These are phyloP conservation scores for Flaveria floridana DNA, from an alignment of 140 eudicot genomes.

Conservation along the genomic window DNA sequence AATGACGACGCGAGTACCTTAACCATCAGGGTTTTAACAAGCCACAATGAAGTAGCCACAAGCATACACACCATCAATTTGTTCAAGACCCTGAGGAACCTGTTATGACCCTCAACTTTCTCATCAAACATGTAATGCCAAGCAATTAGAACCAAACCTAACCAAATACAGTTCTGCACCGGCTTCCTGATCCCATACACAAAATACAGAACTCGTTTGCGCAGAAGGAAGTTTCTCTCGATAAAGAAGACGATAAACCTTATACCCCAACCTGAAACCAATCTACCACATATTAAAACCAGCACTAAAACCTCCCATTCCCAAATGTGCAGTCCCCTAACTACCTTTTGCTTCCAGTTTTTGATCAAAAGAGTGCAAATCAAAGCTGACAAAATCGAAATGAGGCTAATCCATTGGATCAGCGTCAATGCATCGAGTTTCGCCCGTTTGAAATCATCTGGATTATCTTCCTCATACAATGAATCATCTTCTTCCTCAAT, in stretches of 20 bases:
- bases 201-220: constrained; percentile 77
- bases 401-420: constrained; percentile 53
- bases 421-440: constrained; percentile 45
- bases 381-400: constrained; percentile 48
- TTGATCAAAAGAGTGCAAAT: constrained; percentile 43
- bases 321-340: constrained; percentile 69
- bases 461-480: constrained; percentile 58
- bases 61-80: constrained; percentile 64
- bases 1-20: constrained; percentile 81
- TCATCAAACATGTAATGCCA: constrained; percentile 77
- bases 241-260: constrained; percentile 60
- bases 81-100: constrained; percentile 50
- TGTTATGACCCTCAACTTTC: constrained; percentile 50
- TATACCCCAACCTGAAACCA: constrained; percentile 87
- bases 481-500: constrained; percentile 75
- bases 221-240: constrained; percentile 70
- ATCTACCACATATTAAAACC: constrained; percentile 83
- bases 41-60: constrained; percentile 68
- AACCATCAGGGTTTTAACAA: constrained; percentile 68
- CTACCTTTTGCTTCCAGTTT: constrained; percentile 34
- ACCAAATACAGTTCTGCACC: constrained; percentile 87
- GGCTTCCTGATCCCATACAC: constrained; percentile 79
- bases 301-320: constrained; percentile 90
- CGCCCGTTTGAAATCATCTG: constrained; percentile 51
- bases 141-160: constrained; percentile 74